Base-by-base conservation (phyloP, 495 filamentous ascomycete genomes). In the Xylaria telfairii region DNA sequence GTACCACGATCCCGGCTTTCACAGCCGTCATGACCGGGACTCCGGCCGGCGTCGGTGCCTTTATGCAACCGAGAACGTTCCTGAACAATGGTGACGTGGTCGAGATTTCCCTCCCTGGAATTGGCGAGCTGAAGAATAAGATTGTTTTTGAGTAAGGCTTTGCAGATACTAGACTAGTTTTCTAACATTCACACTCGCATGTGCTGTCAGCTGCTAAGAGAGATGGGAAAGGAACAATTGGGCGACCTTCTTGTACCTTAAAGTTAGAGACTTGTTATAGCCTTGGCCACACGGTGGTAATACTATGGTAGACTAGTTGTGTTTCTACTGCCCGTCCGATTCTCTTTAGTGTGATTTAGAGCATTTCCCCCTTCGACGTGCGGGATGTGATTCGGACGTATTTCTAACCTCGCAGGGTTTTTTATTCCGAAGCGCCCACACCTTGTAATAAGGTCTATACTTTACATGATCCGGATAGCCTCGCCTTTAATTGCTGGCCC, bases 21-120 rank as follows among this genome's bases (percentile, higher is more conserved):
- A 81, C 78, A 21, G 71, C 74, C n/a, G 72, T 81, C 59, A 81
- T 83, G 81, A 83, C 81, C 28, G 81, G 81, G 26, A 82, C 81
- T 28, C 84, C 84, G 26, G 69, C 65, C n/a, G 81, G 81, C 2
- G 78, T 83, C 10, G 81, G 77, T 5, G 73, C 73, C 37, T 83
- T 85, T 67, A 68, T 71, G 74, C 73, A 78, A 24, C 72, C 73
- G 17, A 77, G 71, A 47, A 61, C 71, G 51, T 81, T 79, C 65
- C 44, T 84, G 46, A 73, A 78, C 62, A 73, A 82, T 76, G 83
- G 82, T n/a, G 82, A 83, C 75, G 67, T 72, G 8, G 77, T 84
- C 26, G 78, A 81, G 71, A 70, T 84, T 59, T 65, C 77, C 71
- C 51, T 77, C 56, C 69, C 75, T 28, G 73, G 74, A 8, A 68